Base-by-base conservation (phyloP, 2,329 filamentous ascomycete genomes). In the Verticillium zaregamsianum region DNA sequence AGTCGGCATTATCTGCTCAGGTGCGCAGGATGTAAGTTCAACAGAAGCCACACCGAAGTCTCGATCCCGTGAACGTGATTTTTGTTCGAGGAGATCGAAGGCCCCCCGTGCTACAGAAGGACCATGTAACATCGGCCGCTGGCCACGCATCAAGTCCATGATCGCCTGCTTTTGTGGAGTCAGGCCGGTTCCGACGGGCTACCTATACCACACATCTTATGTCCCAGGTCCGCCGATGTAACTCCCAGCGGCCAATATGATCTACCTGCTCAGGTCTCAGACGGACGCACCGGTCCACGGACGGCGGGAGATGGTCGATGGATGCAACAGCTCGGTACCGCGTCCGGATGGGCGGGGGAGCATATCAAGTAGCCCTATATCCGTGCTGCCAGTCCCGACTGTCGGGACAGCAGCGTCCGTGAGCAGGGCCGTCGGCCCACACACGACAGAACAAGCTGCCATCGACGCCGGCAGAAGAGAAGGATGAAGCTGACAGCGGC, bases 111-210 rank as follows among this genome's bases (percentile, higher is more conserved):
- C 28, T 4, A 28, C 28, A 28, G 28, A 5, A 5, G 39, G 45
- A 7, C 25, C 9, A 23, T 2, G 45, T 49, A n/a, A 49, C 45
- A 49, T 8, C 55, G 35, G 35, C 60, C 40, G 45, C 59, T 37
- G 40, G 14, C 58, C 5, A 31, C 11, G 52, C 61, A 58, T 55
- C 61, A 58, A 55, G 55, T 61, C 45, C 61, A 23, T 61, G 59
- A 63, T 55, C 62, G 62, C 58, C 55, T 39, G 32, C 37, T 61
- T 59, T 55, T 49, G 45, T 49, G 45, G 45, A 49, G 7, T 23
- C 28, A 49, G 45, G 11, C 8, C 9, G 45, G n/a, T n/a, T 49
- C 11, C 9, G 20, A 49, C 23, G 28, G 28, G 28, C 28, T n/a
- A 49, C n/a, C n/a, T 49, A 49, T 49, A 25, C 45, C 45, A 25